phyloP scores from a whole-genome alignment of 2,329 filamentous ascomycete genomes.

The Neocucurbitaria cava region DNA sequence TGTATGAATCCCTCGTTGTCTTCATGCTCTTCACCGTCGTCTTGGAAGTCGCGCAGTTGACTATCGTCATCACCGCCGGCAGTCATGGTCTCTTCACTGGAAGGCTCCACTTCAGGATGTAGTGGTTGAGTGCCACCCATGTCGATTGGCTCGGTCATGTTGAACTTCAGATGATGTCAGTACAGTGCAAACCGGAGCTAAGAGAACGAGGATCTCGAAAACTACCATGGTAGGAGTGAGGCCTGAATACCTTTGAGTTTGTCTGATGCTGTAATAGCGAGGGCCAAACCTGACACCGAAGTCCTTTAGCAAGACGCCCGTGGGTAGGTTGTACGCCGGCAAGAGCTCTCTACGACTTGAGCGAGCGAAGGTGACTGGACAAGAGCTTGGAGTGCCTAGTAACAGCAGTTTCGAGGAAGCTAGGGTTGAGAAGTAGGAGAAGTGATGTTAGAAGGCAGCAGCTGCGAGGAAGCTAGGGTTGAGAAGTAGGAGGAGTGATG shows the following conservation, averaged over 20 bases:
- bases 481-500: background rate
- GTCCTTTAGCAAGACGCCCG: background rate
- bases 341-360: background rate
- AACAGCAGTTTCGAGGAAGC: background rate
- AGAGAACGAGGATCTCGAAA: too few relatives aligned
- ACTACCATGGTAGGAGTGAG: too few relatives aligned
- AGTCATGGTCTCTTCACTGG: background rate
- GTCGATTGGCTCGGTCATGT: conserved; percentile 5
- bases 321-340: background rate
- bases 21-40: background rate
- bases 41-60: background rate
- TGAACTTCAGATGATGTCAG: background rate
- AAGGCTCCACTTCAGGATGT: background rate
- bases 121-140: conserved; percentile 2
- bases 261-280: too few relatives aligned
- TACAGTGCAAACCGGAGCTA: background rate
- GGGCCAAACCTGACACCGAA: too few relatives aligned
- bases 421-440: background rate
- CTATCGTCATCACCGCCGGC: background rate
- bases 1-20: background rate
- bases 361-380: background rate
- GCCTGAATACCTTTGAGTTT: too few relatives aligned
- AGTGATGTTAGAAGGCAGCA: conserved; percentile 4
- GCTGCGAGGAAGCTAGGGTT: background rate
- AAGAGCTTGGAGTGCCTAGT: background rate